Percentiles rank a stretch among this genome's conserved stretches.
phyloP scores from a whole-genome alignment of 352 stramenopile species.

The Peronospora tabacina region DNA sequence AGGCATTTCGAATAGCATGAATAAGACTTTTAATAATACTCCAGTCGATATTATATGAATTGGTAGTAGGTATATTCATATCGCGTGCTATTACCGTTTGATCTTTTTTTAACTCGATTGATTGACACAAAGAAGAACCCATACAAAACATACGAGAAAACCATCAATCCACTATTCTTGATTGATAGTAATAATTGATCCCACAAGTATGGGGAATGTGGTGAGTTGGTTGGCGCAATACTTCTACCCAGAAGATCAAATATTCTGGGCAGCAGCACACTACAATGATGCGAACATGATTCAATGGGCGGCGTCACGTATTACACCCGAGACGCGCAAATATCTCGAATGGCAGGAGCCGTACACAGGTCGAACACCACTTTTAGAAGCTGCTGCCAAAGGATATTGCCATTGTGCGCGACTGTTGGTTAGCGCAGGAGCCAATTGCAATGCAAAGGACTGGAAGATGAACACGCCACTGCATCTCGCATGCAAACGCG shows the following conservation, averaged over 20 bases:
- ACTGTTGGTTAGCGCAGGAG: slow-evolving; percentile 34
- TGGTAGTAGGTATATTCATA: no score
- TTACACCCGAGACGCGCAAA: slow-evolving; percentile 34
- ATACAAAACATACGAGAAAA: slow-evolving; percentile 15
- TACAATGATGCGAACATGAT: slow-evolving; percentile 35
- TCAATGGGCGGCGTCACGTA: slow-evolving; percentile 26
- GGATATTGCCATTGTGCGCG: slow-evolving; percentile 42
- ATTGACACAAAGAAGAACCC: no score
- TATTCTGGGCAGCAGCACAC: slow-evolving; percentile 43
- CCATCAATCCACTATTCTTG: slow-evolving; percentile 15
- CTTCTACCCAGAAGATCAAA: slow-evolving; percentile 47
- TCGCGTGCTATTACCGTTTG: no score
- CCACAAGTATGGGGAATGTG: slow-evolving; percentile 33
- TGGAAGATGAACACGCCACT: slow-evolving; percentile 44
- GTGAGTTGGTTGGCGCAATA: slow-evolving; percentile 47
- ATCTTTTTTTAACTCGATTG: no score
- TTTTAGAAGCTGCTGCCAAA: slow-evolving; percentile 35
- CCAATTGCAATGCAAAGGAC: slow-evolving; percentile 49
- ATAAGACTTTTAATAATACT: no score
- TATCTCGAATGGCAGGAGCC: slow-evolving; percentile 56
- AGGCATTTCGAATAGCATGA: no score
- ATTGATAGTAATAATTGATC: neutral
- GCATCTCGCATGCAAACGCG: slow-evolving; percentile 47
- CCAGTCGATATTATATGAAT: no score
- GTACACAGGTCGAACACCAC: slow-evolving; percentile 34